Base-by-base conservation (phyloP, 495 filamentous ascomycete species). In the Aspergillus diversus region DNA sequence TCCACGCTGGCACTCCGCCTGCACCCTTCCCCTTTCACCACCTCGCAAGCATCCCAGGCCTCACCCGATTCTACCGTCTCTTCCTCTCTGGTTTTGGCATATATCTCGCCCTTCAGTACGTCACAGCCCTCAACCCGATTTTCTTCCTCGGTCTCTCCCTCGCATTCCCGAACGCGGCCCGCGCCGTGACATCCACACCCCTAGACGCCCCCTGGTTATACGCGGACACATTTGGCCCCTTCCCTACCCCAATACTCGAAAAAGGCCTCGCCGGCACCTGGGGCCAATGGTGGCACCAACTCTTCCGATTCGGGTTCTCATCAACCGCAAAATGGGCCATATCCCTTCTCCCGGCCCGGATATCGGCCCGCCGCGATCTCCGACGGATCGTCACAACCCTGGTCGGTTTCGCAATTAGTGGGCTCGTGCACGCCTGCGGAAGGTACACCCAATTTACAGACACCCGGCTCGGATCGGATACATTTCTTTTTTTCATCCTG, bases 271-370 rank as follows among this genome's bases (percentile, higher is more conserved):
- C 83, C 7, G 92, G 92, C 33, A 85, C 88, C 66, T 97, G 92
- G 92, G 85, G 89, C 47, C 82, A 78, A 15, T 96, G 89, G 88
- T 97, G 92, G 92, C 92, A 97, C 73, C 92, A 97, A 71, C 83
- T 88, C 2, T 95, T 97, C 76, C 87, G 91, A 4, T 81, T 85
- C 39, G 89, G 81, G 0, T 94, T 97, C 70, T 74, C 83, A 6
- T 81, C 83, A 2, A 84, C 88, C 0, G 73, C 80, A 0, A 70
- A 73, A 7, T 88, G 75, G 67, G 63, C 90, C 27, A 58, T 86
- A 5, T 70, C 77, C 0, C 27, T 75, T 5, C 70, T 81, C 1
- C 79, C 77, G 33, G 50, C 69, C 4, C 31, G 16, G 0, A 51
- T 66, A 9, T 55, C 70, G 1, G 64, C 60, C 9, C 55, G 56